Percentiles rank a stretch among this genome's conserved stretches.
Conservation (phyloP, 768 basidiomycete genomes). For the Leccinum aurantiacum region DNA sequence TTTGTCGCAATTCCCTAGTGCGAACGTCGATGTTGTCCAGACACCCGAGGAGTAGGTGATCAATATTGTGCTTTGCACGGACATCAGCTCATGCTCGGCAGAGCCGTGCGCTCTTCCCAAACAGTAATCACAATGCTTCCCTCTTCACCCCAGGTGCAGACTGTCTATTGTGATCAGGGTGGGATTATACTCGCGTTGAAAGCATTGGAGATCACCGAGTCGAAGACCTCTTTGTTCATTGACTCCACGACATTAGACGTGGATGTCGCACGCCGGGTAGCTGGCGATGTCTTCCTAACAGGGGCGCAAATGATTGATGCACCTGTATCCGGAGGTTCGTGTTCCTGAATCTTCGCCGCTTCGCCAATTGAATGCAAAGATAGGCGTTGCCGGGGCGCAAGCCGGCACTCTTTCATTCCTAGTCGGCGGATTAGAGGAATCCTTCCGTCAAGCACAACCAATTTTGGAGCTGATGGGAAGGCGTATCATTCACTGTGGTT, state of each 20-base stretch:
- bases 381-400: constrained; percentile 84
- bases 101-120: constrained; percentile 61
- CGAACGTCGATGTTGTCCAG: constrained; percentile 54
- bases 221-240: constrained; percentile 61
- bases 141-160: constrained; percentile 82
- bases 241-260: constrained; percentile 94
- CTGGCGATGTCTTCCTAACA: constrained; percentile 46
- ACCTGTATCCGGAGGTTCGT: constrained; percentile 88
- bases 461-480: constrained; percentile 74
- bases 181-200: constrained; percentile 67
- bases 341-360: constrained; percentile 1
- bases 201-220: constrained; percentile 40
- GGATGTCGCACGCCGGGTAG: constrained; percentile 64
- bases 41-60: constrained; percentile 73
- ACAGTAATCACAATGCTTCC: constrained; percentile 90
- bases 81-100: constrained; percentile 30
- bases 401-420: constrained; percentile 90
- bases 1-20: constrained; percentile 53
- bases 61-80: neutral
- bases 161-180: constrained; percentile 63
- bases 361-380: constrained; percentile 6
- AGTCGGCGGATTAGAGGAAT: constrained; percentile 70
- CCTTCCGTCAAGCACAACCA: constrained; percentile 58
- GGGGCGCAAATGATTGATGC: constrained; percentile 87
- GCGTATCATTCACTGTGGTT: constrained; percentile 80